Percentiles rank a stretch among this genome's conserved stretches.
Evolutionary conservation across 164 flowering plant genomes (phyloP).

Genomic region (Tetrastigma voinierianum): DNA sequence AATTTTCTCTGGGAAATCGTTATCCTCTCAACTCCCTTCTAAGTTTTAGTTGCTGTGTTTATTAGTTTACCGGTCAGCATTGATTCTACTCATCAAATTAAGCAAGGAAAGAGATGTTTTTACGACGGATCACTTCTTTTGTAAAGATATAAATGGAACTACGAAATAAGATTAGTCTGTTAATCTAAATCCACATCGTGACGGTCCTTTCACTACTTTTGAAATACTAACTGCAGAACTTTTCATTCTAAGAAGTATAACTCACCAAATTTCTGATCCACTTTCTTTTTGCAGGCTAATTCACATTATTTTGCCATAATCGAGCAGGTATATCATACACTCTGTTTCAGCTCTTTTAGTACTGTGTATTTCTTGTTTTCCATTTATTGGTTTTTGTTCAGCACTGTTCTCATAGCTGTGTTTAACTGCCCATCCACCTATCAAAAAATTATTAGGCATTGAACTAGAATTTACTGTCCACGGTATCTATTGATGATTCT

Average conservation of each 20-base stretch:
- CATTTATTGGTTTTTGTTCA: background rate
- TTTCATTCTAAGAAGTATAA: background rate
- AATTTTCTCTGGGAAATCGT: too few relatives aligned
- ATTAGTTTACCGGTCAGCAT: background rate
- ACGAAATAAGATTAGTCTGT: background rate
- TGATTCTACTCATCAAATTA: background rate
- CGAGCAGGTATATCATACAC: conserved; percentile 66
- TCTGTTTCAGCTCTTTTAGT: background rate
- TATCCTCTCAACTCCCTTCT: too few relatives aligned
- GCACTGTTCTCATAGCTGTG: too few relatives aligned
- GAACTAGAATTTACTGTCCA: too few relatives aligned
- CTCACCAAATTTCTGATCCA: background rate
- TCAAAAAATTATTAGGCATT: too few relatives aligned
- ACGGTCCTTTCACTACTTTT: background rate
- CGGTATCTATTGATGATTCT: too few relatives aligned
- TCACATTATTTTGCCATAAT: conserved; percentile 89
- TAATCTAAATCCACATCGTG: background rate
- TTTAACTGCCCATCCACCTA: too few relatives aligned
- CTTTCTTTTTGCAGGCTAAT: conserved; percentile 64
- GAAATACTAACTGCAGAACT: background rate
- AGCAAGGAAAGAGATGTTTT: background rate
- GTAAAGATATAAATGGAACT: background rate
- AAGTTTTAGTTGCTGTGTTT: too few relatives aligned
- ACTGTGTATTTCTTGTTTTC: background rate
- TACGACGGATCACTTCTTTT: background rate